Base-by-base conservation (phyloP, 495 filamentous ascomycete species). In the Talaromyces wortmannii region DNA sequence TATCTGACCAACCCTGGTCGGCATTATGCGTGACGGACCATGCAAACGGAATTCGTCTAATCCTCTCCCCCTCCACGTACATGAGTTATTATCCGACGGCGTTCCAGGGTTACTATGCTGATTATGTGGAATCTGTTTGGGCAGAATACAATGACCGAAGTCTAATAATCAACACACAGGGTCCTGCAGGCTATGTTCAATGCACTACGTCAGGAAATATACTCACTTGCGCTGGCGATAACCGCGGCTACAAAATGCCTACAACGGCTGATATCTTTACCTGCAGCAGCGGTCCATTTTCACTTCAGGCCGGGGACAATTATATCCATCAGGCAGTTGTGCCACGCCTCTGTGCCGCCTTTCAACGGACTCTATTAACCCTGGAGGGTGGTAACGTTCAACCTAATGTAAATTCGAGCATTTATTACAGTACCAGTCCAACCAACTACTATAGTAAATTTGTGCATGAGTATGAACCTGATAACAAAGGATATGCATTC, bases 231-330 rank as follows among this genome's bases (percentile, higher is more conserved):
- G 33, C 6, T 6, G 12, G 12, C 12, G 12, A 12, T 12, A 36
- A 12, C 33, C 33, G 33, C 6, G 12, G 12, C 12, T 36, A 36
- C 33, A 12, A 6, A 36, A 36, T 6, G 33, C 74, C 74, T 8
- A 59, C 55, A 10, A 48, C 65, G 8, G 45, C 44, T 11, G 74
- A 77, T 48, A 76, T 77, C 65, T 75, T 69, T 62, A 70, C 70
- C 23, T 77, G 74, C 67, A 77, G 74, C 65, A 64, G 58, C n/a
- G 74, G 74, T 2, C 72, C 74, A 4, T 78, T 78, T 55, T 61
- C 53, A 29, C 71, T 36, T 69, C 51, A 74, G 71, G 60, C 63
- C 53, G 4, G 59, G 72, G 23, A 70, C 73, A 62, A 13, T 36
- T 3, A 71, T 71, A 36, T 36, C 33, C 33, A 36, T 36, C 33